Evolutionary conservation across 768 basidiomycete genomes (phyloP), one percentile per base, ranked within the genome.

Genomic region (Fibroporia radiculosa): DNA sequence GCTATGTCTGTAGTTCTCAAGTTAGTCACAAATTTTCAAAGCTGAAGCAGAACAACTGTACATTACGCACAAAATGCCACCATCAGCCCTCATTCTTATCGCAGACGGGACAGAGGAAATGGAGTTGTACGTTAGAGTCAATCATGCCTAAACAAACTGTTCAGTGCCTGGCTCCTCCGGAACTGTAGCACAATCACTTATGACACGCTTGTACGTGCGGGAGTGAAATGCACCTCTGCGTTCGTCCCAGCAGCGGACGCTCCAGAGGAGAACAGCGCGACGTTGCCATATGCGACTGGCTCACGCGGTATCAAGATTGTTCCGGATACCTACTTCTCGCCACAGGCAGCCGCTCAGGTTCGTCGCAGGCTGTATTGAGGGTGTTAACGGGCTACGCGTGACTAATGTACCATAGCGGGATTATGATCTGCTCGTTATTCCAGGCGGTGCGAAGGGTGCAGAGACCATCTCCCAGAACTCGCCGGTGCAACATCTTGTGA

Each of bases 101-200:
- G 82, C 87, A 14, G 74, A 89, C 57, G 88, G 88, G 11, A 89
- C 88, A 1, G 88, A 91, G 59, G 88, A 91, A 65, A 89, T 88
- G 80, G 87, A 89, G 63, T 90, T 89, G 87, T 85, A 56, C 53
- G 79, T 56, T n/a, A 19, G 6, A 16, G 23, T 27, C 40, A 24
- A n/a, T n/a, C n/a, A n/a, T 44, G 27, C 24, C 28, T 36, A 28
- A 35, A 19, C 4, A 16, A 33, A n/a, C 20, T 20, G 37, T 19
- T n/a, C n/a, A n/a, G n/a, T n/a, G 44, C n/a, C 29, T 38, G 19
- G 20, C 44, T 20, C 43, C 36, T 46, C 19, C n/a, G n/a, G 27
- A 27, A 20, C 33, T 27, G 16, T 56, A 90, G 86, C 54, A 86
- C 85, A 7, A 81, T 90, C 64, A 73, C 78, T 8, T 91, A 85